Base-by-base conservation (phyloP, 768 basidiomycete genomes). In the Leccinum disarticulatum region DNA sequence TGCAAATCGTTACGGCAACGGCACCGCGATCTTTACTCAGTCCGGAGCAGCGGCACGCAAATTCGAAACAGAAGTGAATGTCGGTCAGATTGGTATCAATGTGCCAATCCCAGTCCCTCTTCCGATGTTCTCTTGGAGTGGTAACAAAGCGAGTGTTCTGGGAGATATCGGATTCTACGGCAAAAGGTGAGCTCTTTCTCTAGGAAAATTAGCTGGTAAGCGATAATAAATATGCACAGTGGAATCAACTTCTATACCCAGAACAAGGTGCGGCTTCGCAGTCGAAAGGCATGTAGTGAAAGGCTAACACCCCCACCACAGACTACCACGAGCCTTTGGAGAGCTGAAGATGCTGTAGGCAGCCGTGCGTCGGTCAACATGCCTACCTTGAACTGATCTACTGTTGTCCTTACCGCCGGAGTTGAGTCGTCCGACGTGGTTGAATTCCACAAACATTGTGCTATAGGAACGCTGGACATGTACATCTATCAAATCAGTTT, bases 171-270 rank as follows among this genome's bases (percentile, higher is more conserved):
- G 88, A 5, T 95, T 97, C 78, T 97, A 97, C 66, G 95, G 95
- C 30, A 90, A 90, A 74, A 84, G 87, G 89, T 87, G 62, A 61
- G 78, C 63, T 41, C 33, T 15, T 1, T 58, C 47, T 9, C 14
- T 3, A 11, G 33, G 51, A 11, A 7, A 25, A 50, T 33, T 19
- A n/a, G 17, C 22, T 33, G 52, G 14, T 25, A 11, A 14, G 27
- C 51, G 59, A 47, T 56, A 25, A 64, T 22, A 8, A 28, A 54
- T 19, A 27, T 30, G 15, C 52, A 54, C 67, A 89, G 91, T 63
- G 95, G 92, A 27, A 83, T 98, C 76, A 91, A 91, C 73, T 98
- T 98, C 78, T 98, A 95, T 72, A 98, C 96, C 3, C 90, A 95
- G 74, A 89, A 93, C 74, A 98, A 97, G 86, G 89, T 85, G 64